phyloP scores from a whole-genome alignment of 345 rosid genomes.

The Syzygium grande region DNA sequence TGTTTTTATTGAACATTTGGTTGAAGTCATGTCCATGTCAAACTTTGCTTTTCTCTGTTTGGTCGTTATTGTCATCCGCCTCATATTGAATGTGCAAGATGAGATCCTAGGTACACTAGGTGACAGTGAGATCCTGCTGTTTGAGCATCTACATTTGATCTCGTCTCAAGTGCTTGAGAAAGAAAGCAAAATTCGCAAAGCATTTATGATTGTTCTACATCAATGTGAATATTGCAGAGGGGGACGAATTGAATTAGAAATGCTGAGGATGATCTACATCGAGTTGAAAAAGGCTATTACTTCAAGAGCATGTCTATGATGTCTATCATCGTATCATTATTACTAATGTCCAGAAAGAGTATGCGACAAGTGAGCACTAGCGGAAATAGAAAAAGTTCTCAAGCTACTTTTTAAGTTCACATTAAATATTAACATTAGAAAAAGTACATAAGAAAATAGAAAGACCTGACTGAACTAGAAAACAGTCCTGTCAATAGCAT shows the following conservation, averaged over 20 bases:
- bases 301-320: neutral
- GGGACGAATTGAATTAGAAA: neutral
- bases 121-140: neutral
- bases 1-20: neutral
- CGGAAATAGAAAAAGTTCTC: neutral
- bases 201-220: neutral
- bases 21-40: neutral
- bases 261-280: neutral
- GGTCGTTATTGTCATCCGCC: neutral
- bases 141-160: neutral
- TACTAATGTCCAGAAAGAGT: neutral
- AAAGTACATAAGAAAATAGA: neutral
- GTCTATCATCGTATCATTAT: neutral
- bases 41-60: neutral
- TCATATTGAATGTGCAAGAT: neutral
- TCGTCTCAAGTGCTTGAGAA: neutral
- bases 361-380: neutral
- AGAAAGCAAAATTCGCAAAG: neutral
- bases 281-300: neutral
- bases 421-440: neutral
- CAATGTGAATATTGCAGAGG: neutral
- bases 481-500: neutral
- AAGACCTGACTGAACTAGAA: neutral
- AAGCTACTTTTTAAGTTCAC: neutral
- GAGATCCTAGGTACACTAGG: neutral